Evolutionary conservation across 129 eudicot genomes (phyloP), one percentile per base, ranked within the genome.

Genomic region (Kitagawia praeruptora): DNA sequence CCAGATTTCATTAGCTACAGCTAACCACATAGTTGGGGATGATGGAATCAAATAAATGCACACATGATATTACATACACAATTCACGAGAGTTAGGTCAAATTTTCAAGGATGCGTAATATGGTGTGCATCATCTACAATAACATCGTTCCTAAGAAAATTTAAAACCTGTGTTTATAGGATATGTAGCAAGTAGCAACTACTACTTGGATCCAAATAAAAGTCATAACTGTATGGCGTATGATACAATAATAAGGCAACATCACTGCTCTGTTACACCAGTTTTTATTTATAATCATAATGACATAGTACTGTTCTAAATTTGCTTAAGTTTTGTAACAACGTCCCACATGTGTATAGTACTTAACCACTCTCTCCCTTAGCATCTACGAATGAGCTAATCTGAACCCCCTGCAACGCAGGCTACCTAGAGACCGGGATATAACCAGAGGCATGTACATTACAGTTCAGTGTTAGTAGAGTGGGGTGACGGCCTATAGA

Each of bases 1-100:
- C 84, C 89, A 80, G 79, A 80, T 83, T 81, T 79, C 66, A 84
- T 79, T 64, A n/a, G 46, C 75, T 79, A 71, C 54, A 49, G 34
- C 63, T 81, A 72, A 41, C 73, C 74, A 21, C 81, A 39, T 23
- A 58, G 45, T 74, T 15, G 64, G n/a, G 34, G 2, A 75, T 23
- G 40, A 69, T n/a, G 51, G 44, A 1, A 51, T 13, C 14, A 37
- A 13, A 51, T 38, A 44, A 7, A 70, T 41, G 27, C 77, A 75
- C 61, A 48, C 11, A 41, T 47, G 38, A 18, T 13, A 42, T 41
- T 64, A 64, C n/a, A n/a, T n/a, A n/a, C n/a, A n/a, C n/a, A n/a
- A n/a, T n/a, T n/a, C n/a, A n/a, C n/a, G n/a, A n/a, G n/a, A n/a
- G n/a, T n/a, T n/a, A n/a, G n/a, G n/a, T n/a, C n/a, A n/a, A 11